These are phyloP conservation scores for Calonectria pseudoturangicola DNA, from an alignment of 2,329 filamentous ascomycete genomes.

Conservation along the genomic window DNA sequence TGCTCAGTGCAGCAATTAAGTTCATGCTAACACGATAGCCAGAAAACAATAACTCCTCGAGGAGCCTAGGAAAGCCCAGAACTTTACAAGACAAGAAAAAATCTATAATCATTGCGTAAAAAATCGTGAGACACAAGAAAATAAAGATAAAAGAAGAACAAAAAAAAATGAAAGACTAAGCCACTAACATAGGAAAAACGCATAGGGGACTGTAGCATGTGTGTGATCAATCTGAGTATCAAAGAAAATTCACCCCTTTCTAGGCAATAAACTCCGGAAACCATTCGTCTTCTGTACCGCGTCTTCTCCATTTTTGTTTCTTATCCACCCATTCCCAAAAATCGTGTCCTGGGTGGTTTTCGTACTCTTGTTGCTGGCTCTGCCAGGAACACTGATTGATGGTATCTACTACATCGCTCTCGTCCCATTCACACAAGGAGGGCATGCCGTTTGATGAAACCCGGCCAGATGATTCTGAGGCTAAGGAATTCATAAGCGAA, in stretches of 20 bases:
- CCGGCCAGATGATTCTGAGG: neutral
- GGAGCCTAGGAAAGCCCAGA: neutral
- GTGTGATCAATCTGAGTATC: neutral
- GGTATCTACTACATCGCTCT: neutral
- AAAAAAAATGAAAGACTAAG: neutral
- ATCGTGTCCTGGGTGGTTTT: conserved; percentile 30
- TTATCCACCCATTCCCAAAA: conserved; percentile 37
- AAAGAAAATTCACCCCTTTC: neutral
- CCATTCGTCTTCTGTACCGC: conserved; percentile 28
- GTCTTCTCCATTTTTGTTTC: conserved; percentile 27
- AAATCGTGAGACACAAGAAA: neutral
- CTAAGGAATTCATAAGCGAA: neutral
- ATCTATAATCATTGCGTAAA: neutral
- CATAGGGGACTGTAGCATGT: neutral
- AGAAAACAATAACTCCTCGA: too few species aligned
- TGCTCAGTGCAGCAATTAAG: too few species aligned
- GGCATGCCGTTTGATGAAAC: neutral
- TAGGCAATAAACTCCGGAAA: conserved; percentile 27
- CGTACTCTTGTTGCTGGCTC: conserved; percentile 22
- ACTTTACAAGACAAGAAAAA: neutral
- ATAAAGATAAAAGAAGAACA: neutral
- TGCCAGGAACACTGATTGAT: neutral
- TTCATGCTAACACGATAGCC: too few species aligned
- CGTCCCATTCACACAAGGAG: neutral
- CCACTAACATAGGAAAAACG: neutral